Evolutionary conservation across 2,329 filamentous ascomycete genomes (phyloP).

Genomic region (Bipolaris victoriae): DNA sequence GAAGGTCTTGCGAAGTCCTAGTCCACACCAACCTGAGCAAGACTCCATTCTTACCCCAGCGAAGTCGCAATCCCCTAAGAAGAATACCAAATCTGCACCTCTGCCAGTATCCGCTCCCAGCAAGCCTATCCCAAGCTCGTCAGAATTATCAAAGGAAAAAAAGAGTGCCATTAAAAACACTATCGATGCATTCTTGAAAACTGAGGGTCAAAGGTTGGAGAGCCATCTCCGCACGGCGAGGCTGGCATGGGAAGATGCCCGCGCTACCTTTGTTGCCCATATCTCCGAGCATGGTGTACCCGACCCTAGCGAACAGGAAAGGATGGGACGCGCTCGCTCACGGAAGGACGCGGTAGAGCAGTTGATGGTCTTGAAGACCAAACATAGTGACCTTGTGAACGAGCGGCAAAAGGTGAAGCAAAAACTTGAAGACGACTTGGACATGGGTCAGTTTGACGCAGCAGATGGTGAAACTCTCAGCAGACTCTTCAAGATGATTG

Average conservation of each 20-base stretch:
- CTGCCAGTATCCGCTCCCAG: slow-evolving; percentile 1
- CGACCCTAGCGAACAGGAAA: slow-evolving; percentile 28
- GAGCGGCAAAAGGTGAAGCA: slow-evolving; percentile 32
- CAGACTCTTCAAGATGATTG: slow-evolving; percentile 32
- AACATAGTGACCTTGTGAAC: slow-evolving; percentile 24
- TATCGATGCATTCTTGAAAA: slow-evolving; percentile 34
- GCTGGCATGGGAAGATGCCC: slow-evolving; percentile 36
- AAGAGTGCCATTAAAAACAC: slow-evolving; percentile 25
- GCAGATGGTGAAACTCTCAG: slow-evolving; percentile 36
- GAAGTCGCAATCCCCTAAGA: slow-evolving; percentile 29
- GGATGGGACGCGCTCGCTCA: slow-evolving; percentile 31
- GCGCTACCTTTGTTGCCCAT: slow-evolving; percentile 34
- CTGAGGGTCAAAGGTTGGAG: slow-evolving; percentile 32
- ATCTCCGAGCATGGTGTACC: slow-evolving; percentile 32
- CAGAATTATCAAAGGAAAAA: slow-evolving; percentile 37
- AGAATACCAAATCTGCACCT: slow-evolving; percentile 12
- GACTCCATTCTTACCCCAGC: slow-evolving; percentile 28
- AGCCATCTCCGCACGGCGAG: slow-evolving; percentile 33
- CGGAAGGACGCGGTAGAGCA: slow-evolving; percentile 43
- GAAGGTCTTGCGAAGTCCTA: slow-evolving; percentile 28
- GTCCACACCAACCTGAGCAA: slow-evolving; percentile 21
- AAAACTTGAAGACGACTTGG: slow-evolving; percentile 41
- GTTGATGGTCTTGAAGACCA: slow-evolving; percentile 28
- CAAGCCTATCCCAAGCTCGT: slow-evolving; percentile 22
- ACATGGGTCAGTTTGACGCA: slow-evolving; percentile 35